Evolutionary conservation across 768 basidiomycete genomes (phyloP).

Genomic region (Kwoniella mangroviensis): DNA sequence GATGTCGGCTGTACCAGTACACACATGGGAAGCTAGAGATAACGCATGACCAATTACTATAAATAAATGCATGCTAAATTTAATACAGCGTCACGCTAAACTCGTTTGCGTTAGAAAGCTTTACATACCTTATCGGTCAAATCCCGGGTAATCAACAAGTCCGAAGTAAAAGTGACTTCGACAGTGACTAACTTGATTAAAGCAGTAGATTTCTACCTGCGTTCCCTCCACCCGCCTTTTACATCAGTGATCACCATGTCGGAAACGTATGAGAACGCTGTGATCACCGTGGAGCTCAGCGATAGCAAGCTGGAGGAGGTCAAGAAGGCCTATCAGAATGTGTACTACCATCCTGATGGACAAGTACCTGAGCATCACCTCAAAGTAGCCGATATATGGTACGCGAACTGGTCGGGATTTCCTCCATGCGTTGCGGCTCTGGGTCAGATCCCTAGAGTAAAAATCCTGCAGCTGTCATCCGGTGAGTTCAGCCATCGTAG

Average conservation of each 20-base stretch:
- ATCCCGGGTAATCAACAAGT: not conserved
- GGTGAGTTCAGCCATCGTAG: conserved; percentile 15
- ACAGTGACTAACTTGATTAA: not conserved
- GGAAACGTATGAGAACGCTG: conserved; percentile 14
- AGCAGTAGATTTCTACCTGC: not conserved
- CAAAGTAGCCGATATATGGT: conserved; percentile 36
- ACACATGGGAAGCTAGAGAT: no score
- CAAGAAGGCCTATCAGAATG: conserved; percentile 27
- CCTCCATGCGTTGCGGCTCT: conserved; percentile 20
- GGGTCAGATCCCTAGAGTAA: conserved; percentile 31
- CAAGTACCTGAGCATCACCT: conserved; percentile 27
- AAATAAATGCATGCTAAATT: no score
- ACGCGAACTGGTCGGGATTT: conserved; percentile 30
- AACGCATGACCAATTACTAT: no score
- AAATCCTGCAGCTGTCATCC: conserved; percentile 39
- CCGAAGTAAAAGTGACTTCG: not conserved
- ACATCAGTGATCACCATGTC: not conserved
- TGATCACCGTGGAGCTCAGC: conserved; percentile 22
- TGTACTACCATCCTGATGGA: conserved; percentile 39
- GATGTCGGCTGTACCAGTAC: no score
- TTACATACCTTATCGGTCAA: not conserved
- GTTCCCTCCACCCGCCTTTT: not conserved
- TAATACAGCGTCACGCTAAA: no score
- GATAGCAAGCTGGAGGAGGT: conserved; percentile 28
- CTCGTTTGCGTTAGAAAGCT: not conserved